A percentile compares a stretch with the other conserved stretches of the same genome.
Conservation (phyloP, 23 red algal genomes). For the Gracilaria gracilis region DNA sequence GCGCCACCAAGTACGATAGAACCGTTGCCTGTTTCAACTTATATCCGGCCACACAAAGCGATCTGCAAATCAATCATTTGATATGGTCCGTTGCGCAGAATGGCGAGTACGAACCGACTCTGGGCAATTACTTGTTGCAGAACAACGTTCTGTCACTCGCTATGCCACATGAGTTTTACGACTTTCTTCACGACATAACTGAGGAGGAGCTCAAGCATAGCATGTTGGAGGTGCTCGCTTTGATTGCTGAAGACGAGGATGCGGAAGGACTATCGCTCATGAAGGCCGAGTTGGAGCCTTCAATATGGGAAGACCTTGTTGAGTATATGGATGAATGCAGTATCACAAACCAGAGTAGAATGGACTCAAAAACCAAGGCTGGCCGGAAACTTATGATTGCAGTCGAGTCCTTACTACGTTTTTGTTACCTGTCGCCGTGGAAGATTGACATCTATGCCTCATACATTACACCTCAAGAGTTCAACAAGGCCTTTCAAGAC, state of each 20-base stretch:
- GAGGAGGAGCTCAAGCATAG: constrained; percentile 39
- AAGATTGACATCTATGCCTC: constrained; percentile 65
- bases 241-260: constrained; percentile 62
- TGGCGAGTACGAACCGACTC: constrained; percentile 40
- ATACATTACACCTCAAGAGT: constrained; percentile 41
- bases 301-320: constrained; percentile 54
- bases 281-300: constrained; percentile 41
- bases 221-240: constrained; percentile 62
- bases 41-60: constrained; percentile 22
- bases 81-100: constrained; percentile 47
- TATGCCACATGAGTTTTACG: constrained; percentile 41
- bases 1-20: constrained; percentile 20
- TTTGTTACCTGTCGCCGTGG: constrained; percentile 63
- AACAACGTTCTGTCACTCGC: constrained; percentile 57
- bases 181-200: constrained; percentile 37
- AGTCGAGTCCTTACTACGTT: constrained; percentile 38
- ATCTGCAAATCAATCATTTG: constrained; percentile 53
- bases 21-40: constrained; percentile 50
- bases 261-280: constrained; percentile 43
- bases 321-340: constrained; percentile 26
- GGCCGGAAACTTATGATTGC: constrained; percentile 46
- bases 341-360: not conserved
- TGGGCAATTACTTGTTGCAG: constrained; percentile 57
- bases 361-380: constrained; percentile 21
- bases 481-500: constrained; percentile 1